Evolutionary conservation across 2,329 filamentous ascomycete species (phyloP).

Genomic region (Ceratocystis variospora): DNA sequence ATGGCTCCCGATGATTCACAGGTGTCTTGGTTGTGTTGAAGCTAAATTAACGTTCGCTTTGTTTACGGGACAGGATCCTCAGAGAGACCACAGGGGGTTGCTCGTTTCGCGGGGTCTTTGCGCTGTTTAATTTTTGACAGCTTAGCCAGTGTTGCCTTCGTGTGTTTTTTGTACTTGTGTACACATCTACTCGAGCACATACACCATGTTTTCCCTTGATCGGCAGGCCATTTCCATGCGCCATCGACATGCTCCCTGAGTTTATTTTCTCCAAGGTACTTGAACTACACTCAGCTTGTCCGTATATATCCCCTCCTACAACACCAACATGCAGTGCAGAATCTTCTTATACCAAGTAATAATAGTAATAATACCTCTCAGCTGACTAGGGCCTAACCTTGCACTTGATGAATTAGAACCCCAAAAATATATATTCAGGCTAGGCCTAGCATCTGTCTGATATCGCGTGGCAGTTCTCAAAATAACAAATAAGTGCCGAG

Average conservation of each 20-base stretch:
- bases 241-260: not conserved
- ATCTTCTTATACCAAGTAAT: no score
- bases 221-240: not conserved
- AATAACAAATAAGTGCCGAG: not conserved
- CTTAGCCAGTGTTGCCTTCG: not conserved
- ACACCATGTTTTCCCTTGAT: not conserved
- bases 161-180: not conserved
- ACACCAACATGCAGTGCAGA: no score
- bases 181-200: not conserved
- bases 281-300: no score
- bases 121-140: not conserved
- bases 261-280: no score
- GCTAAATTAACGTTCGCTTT: not conserved
- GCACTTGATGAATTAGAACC: no score
- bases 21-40: constrained; percentile 3
- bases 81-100: not conserved
- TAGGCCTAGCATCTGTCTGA: not conserved
- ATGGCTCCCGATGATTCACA: constrained; percentile 3
- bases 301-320: no score
- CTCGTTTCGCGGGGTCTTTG: not conserved
- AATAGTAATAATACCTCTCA: no score
- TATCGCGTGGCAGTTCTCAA: not conserved
- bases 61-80: not conserved
- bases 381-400: no score
- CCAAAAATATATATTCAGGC: not conserved